Percentiles rank a stretch among this genome's conserved stretches.
Evolutionary conservation across 1,284 basidiomycete genomes (phyloP).

Genomic region (Pseudozyma tsukubaensis): DNA sequence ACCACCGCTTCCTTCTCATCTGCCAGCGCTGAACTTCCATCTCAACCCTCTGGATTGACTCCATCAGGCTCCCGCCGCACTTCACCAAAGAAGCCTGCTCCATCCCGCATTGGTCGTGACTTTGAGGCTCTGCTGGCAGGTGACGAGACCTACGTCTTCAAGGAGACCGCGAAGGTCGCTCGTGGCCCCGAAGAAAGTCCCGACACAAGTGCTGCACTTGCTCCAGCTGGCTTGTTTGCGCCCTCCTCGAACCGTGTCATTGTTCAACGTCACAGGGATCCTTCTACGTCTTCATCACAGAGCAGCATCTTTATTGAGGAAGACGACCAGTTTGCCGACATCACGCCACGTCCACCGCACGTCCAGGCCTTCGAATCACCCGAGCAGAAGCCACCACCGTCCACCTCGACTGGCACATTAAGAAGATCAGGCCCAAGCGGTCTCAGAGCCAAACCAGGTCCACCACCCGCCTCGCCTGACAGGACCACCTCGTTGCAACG

Average conservation of each 20-base stretch:
- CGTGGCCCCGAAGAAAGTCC: constrained; percentile 22
- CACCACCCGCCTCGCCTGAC: constrained; percentile 34
- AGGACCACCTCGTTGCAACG: constrained; percentile 41
- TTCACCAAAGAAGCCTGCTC: constrained; percentile 25
- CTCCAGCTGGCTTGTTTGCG: background rate
- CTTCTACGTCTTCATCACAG: constrained; percentile 15
- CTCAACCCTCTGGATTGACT: constrained; percentile 10
- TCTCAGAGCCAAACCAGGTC: constrained; percentile 3
- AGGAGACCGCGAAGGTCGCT: constrained; percentile 36
- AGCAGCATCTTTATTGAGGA: constrained; percentile 16
- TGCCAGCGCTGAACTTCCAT: constrained; percentile 17
- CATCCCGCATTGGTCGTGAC: constrained; percentile 39
- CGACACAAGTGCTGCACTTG: background rate
- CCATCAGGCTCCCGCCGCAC: constrained; percentile 15
- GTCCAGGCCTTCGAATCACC: constrained; percentile 15
- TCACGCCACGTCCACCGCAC: constrained; percentile 27
- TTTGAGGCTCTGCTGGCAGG: constrained; percentile 55
- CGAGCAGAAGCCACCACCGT: constrained; percentile 9
- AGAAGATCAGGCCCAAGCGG: constrained; percentile 1
- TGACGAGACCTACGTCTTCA: constrained; percentile 52
- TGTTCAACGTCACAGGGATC: constrained; percentile 29
- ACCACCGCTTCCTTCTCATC: constrained; percentile 30
- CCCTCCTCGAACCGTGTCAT: constrained; percentile 26
- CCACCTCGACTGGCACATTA: constrained; percentile 1
- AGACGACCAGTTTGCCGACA: constrained; percentile 20